Base-by-base conservation (phyloP, 805 yeast genomes). In the Cyberlindnera veronae region DNA sequence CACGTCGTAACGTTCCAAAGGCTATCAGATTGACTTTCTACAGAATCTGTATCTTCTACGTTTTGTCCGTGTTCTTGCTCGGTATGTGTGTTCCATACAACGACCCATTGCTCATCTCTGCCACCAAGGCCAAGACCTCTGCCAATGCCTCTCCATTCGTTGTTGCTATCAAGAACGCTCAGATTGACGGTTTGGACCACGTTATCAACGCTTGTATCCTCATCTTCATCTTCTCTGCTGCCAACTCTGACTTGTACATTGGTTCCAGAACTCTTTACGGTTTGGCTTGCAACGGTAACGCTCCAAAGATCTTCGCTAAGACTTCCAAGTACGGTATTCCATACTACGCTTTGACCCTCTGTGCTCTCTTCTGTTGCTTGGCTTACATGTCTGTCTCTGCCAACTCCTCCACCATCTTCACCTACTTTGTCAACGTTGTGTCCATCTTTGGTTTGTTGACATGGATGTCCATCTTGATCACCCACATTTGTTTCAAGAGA, bases 111-210 rank as follows among this genome's bases (percentile, higher is more conserved):
- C 67, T 83, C 45, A 29, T 62, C 35, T 55, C 61, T 39, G 79
- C 79, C 13, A 71, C 77, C 14, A 71, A 77, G 36, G 59, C 65
- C 9, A 39, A 63, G n/a, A 63, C 76, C 2, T 68, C 69, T 31
- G 88, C 90, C 3, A 72, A 82, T 29, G 89, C 91, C 16, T 83
- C 93, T 13, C 95, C 95, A 29, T 86, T 85, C 54, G 90, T 85
- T 38, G 80, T 85, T 55, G 95, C 95, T 34, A 81, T 86, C 54
- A 74, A 74, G 46, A 74, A 73, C 50, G 84, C 88, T 14, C 61
- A 70, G 15, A 84, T 86, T 46, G 53, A 59, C 8, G 90, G 77
- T 1, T 66, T 87, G 46, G 89, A 89, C 28, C 84, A 81, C 50
- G 72, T 88, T 35, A 69, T 88, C 55, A 88, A 88, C 60, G 91